Base-by-base conservation (phyloP, 306 rosid genomes). In the Castanea mollissima region DNA sequence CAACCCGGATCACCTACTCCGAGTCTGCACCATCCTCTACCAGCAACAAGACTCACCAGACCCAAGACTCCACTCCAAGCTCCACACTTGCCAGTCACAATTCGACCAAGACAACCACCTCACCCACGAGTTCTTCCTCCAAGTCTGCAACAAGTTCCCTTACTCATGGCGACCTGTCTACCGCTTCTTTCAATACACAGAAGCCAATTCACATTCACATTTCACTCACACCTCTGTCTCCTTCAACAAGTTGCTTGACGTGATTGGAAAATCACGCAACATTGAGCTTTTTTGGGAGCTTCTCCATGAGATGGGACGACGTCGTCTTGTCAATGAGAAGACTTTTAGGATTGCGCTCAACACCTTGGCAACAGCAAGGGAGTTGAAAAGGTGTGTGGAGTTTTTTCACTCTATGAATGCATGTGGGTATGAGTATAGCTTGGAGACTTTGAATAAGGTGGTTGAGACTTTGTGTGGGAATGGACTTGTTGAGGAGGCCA, bases 81-180 rank as follows among this genome's bases (percentile, higher is more conserved):
- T 94, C 82, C 63, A 76, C 52, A 79, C 94, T 31, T 81, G 78
- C 82, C 74, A 80, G 49, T 89, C 86, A 5, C 69, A 63, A 9
- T 63, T 29, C 11, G 4, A 27, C 41, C 44, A 63, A 1, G 71
- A 67, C 13, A 5, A 7, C 86, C 59, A 81, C 34, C 90, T 91
- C 79, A 88, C 91, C 79, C 98, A 87, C 75, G 97, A 94, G 80
- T 88, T 94, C 86, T 92, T 94, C 87, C 92, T 94, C 44, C 98
- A 90, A 34, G 97, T 92, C 25, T 92, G 97, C 93, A 94, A 92
- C 88, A 78, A 71, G 2, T 92, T 92, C 83, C 97, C 97, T 4
- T 79, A 67, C 49, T 91, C 97, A 77, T 94, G 98, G 98, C 86
- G 91, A 27, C 98, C 97, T 65, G 88, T 94, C 35, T 90, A 87